Conservation (phyloP, 31 red algal genomes). For the Odonthalia washingtoniensis region DNA sequence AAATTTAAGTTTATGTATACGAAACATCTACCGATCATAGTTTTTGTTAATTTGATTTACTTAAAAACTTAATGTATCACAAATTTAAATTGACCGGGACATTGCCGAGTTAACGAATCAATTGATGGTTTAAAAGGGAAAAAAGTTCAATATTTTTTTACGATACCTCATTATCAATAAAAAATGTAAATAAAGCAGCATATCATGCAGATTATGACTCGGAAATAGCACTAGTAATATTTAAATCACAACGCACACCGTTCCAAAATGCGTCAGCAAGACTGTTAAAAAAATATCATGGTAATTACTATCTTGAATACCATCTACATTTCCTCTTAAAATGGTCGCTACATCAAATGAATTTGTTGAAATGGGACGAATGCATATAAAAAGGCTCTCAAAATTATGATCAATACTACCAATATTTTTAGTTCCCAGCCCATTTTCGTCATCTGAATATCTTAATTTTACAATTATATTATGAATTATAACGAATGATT, state of each 20-base stretch:
- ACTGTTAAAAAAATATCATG: slow-evolving; percentile 2
- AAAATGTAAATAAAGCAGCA: no score
- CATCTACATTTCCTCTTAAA: neutral
- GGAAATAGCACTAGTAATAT: no score
- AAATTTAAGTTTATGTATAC: neutral
- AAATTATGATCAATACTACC: slow-evolving; percentile 6
- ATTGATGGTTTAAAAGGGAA: neutral
- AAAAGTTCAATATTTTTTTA: no score
- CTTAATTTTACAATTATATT: slow-evolving; percentile 16
- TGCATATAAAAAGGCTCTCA: neutral
- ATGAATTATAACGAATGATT: slow-evolving; percentile 7
- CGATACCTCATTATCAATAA: no score
- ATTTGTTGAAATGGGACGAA: neutral
- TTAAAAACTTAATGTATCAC: no score
- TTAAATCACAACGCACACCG: no score
- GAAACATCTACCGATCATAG: no score
- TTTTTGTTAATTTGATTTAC: no score
- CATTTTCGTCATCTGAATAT: neutral
- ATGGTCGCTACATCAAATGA: neutral
- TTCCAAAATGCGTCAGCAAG: neutral
- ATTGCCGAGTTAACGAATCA: neutral
- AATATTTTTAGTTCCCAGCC: slow-evolving; percentile 34
- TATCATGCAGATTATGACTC: no score
- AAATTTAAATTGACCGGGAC: no score
- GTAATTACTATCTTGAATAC: neutral